Evolutionary conservation across 768 basidiomycete genomes (phyloP).

Genomic region (Mycena rosella): DNA sequence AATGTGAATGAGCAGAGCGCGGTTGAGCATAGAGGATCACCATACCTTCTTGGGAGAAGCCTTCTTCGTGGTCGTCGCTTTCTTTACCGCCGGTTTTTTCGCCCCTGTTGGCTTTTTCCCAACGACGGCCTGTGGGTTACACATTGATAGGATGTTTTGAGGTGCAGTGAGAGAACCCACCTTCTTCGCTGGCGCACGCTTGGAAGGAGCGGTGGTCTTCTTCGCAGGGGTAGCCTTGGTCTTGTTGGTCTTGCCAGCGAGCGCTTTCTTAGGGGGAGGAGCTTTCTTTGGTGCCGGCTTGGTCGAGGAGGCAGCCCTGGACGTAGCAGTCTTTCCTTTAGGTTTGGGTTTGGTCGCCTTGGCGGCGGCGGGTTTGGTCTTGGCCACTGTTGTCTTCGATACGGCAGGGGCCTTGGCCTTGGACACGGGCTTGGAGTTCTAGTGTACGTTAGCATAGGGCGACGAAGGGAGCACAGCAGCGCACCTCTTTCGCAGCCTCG

Average conservation of each 20-base stretch:
- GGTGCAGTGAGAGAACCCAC: background rate
- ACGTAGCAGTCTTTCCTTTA: conserved; percentile 31
- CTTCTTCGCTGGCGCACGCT: conserved; percentile 27
- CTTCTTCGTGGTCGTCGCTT: conserved; percentile 54
- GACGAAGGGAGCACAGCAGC: conserved; percentile 11
- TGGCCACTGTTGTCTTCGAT: conserved; percentile 37
- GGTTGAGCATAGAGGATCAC: background rate
- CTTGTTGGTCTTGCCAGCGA: conserved; percentile 19
- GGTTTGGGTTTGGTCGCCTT: conserved; percentile 17
- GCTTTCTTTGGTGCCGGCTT: conserved; percentile 23
- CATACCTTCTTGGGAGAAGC: conserved; percentile 72
- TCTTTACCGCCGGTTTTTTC: conserved; percentile 45
- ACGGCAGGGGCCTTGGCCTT: conserved; percentile 53
- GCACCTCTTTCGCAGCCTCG: conserved; percentile 69
- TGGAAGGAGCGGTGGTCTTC: conserved; percentile 24
- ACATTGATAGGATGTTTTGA: background rate
- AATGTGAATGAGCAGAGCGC: background rate
- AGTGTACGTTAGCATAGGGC: conserved; percentile 23
- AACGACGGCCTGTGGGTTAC: conserved; percentile 17
- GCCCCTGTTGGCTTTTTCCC: conserved; percentile 42
- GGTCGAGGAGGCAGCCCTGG: conserved; percentile 38
- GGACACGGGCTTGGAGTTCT: conserved; percentile 60
- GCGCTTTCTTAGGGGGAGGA: conserved; percentile 23
- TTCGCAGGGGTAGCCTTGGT: conserved; percentile 13
- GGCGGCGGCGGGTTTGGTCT: conserved; percentile 24